phyloP scores from a whole-genome alignment of 2,329 filamentous ascomycete species.

The Daldinia sp. region DNA sequence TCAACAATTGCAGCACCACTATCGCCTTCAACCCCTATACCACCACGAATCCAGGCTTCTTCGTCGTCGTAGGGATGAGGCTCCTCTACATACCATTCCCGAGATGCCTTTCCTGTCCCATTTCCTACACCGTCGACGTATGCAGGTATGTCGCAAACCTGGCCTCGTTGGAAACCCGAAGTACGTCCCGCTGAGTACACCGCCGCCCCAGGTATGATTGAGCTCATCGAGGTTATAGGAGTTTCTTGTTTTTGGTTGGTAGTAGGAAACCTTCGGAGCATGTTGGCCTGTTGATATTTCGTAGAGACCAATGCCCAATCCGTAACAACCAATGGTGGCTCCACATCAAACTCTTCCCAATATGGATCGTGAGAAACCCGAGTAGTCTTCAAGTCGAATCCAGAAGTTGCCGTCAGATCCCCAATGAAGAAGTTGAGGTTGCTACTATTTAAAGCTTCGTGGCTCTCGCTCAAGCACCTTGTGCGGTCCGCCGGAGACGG shows the following conservation, averaged over 20 bases:
- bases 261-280: slow-evolving; percentile 57
- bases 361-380: slow-evolving; percentile 59
- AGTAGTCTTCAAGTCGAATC: slow-evolving; percentile 58
- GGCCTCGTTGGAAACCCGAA: slow-evolving; percentile 58
- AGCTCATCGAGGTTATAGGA: slow-evolving; percentile 50
- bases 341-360: slow-evolving; percentile 58
- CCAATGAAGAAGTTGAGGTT: slow-evolving; percentile 52
- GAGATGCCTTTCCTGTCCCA: slow-evolving; percentile 57
- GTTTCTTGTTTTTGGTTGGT: slow-evolving; percentile 52
- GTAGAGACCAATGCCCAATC: slow-evolving; percentile 60
- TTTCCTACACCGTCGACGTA: slow-evolving; percentile 57
- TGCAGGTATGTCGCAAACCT: slow-evolving; percentile 59
- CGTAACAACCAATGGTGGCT: slow-evolving; percentile 58
- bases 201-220: slow-evolving; percentile 53
- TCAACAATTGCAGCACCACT: slow-evolving; percentile 61
- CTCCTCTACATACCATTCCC: slow-evolving; percentile 62
- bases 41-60: slow-evolving; percentile 60
- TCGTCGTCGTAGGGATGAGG: slow-evolving; percentile 55
- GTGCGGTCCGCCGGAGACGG: slow-evolving; percentile 58
- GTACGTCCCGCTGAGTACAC: slow-evolving; percentile 59
- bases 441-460: slow-evolving; percentile 53
- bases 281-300: slow-evolving; percentile 54
- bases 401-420: slow-evolving; percentile 56
- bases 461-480: slow-evolving; percentile 52
- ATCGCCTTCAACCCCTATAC: slow-evolving; percentile 60